Percentiles rank a stretch among this genome's conserved stretches.
Conservation (phyloP, 2,329 filamentous ascomycete genomes). For the Fusarium pseudoanthophilum region DNA sequence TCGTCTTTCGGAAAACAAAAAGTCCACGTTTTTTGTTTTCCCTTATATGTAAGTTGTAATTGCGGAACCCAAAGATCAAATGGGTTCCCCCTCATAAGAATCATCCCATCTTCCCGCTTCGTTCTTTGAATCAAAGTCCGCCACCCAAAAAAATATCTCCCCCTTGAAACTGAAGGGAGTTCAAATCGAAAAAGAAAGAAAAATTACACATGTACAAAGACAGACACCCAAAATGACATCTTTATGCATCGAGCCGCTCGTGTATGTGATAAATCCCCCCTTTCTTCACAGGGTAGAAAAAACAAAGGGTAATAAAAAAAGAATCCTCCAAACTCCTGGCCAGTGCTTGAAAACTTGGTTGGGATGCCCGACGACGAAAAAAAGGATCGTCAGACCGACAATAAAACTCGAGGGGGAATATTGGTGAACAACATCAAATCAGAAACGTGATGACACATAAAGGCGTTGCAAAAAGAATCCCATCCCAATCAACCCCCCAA, state of each 20-base stretch:
- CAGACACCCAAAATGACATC: constrained; percentile 37
- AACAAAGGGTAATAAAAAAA: neutral
- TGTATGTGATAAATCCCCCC: constrained; percentile 42
- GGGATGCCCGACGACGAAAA: constrained; percentile 20
- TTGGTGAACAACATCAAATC: constrained; percentile 40
- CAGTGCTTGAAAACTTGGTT: constrained; percentile 43
- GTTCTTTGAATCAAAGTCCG: constrained; percentile 31
- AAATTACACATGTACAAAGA: constrained; percentile 31
- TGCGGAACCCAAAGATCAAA: constrained; percentile 29
- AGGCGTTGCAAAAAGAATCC: constrained; percentile 28
- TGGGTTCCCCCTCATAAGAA: constrained; percentile 37
- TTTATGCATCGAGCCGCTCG: constrained; percentile 40
- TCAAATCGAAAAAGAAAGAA: constrained; percentile 19
- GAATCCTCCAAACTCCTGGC: constrained; percentile 47
- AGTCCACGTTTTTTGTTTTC: neutral
- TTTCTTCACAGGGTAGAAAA: constrained; percentile 22
- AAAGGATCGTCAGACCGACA: constrained; percentile 30
- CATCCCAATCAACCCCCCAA: constrained; percentile 20
- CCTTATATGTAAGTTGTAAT: constrained; percentile 44
- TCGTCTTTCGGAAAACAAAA: constrained; percentile 25
- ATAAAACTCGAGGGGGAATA: constrained; percentile 44
- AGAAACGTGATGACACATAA: constrained; percentile 43
- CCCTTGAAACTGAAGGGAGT: neutral
- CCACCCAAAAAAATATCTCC: constrained; percentile 13
- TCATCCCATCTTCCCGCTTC: constrained; percentile 46